Evolutionary conservation across 306 rosid genomes (phyloP).

Genomic region (Cyamopsis tetragonoloba): DNA sequence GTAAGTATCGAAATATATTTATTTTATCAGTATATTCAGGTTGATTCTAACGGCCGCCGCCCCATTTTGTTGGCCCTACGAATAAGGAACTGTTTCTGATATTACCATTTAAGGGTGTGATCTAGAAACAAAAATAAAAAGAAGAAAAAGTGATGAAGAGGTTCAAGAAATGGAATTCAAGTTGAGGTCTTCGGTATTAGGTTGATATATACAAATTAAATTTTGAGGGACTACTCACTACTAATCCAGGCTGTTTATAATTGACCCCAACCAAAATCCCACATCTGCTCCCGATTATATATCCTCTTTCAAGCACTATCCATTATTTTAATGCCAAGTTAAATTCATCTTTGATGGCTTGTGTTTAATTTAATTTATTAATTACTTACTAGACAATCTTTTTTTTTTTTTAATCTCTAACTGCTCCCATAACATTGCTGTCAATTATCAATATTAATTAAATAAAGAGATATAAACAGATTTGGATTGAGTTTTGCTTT

Average conservation of each 20-base stretch:
- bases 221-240: not conserved
- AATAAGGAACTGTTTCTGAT: no score
- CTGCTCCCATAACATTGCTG: conserved; percentile 29
- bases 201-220: not conserved
- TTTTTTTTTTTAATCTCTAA: conserved; percentile 21
- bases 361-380: no score
- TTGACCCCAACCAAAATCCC: conserved; percentile 26
- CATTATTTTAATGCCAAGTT: not conserved
- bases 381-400: not conserved
- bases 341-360: conserved; percentile 20
- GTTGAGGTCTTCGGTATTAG: not conserved
- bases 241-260: conserved; percentile 7
- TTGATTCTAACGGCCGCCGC: no score
- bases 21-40: no score
- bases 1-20: no score
- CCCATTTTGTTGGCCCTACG: no score
- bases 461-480: conserved; percentile 18
- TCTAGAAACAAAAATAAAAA: no score
- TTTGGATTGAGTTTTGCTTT: conserved; percentile 25
- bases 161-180: no score
- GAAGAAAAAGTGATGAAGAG: no score
- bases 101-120: no score
- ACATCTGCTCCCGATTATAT: conserved; percentile 20
- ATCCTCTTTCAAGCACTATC: conserved; percentile 18
- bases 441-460: conserved; percentile 22